Conservation (phyloP, 306 rosid species). For the Dryas octopetala region DNA sequence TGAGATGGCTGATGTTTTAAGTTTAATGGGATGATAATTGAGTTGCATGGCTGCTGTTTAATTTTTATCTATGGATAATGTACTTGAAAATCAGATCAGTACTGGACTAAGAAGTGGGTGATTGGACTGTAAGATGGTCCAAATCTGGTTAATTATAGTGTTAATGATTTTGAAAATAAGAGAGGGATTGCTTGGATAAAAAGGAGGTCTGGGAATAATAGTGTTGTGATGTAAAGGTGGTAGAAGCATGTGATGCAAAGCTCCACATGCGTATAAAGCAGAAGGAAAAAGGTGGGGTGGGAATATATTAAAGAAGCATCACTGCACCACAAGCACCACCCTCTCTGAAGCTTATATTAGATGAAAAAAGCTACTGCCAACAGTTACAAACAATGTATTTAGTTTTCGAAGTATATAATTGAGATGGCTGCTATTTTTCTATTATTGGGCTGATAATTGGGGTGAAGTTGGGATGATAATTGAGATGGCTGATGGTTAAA, state of each 20-base stretch:
- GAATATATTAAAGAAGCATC: conserved; percentile 36
- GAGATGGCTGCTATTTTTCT: too few species aligned
- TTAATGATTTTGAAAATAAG: conserved; percentile 23
- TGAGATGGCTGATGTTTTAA: too few species aligned
- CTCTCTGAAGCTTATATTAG: conserved; percentile 8
- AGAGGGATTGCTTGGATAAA: conserved; percentile 20
- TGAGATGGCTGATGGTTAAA: too few species aligned
- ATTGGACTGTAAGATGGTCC: conserved; percentile 13
- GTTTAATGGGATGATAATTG: too few species aligned
- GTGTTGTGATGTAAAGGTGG: conserved; percentile 43
- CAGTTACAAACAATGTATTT: conserved; percentile 1
- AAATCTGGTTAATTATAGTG: conserved; percentile 21
- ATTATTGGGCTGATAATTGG: too few species aligned
- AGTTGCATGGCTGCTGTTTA: too few species aligned
- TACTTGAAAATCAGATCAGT: too few species aligned
- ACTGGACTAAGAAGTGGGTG: too few species aligned
- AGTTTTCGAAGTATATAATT: background rate
- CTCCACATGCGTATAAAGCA: conserved; percentile 37
- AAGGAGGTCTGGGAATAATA: conserved; percentile 30
- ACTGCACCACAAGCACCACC: conserved; percentile 6
- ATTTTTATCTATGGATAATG: too few species aligned
- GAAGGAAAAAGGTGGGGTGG: background rate
- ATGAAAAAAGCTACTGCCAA: background rate
- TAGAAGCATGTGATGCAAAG: conserved; percentile 47
- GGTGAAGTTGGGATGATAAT: too few species aligned